phyloP scores from a whole-genome alignment of 306 rosid species.

The Begonia peltatifolia region DNA sequence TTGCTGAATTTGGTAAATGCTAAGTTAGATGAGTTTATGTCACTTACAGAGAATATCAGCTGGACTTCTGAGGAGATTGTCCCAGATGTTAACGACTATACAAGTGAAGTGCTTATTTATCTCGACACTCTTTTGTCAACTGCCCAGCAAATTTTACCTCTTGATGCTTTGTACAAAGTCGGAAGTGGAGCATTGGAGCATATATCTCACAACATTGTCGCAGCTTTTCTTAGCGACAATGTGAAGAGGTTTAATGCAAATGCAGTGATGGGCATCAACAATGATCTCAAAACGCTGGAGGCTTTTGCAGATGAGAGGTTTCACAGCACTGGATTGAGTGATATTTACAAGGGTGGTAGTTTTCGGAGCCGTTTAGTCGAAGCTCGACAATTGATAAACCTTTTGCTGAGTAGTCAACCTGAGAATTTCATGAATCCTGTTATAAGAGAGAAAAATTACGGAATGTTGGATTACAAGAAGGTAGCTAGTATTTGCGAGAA shows the following conservation, averaged over 20 bases:
- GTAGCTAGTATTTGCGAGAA: conserved; percentile 68
- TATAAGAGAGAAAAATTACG: conserved; percentile 70
- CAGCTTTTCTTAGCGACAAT: conserved; percentile 56
- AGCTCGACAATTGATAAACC: conserved; percentile 69
- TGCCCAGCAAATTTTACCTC: conserved; percentile 74
- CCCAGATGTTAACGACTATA: conserved; percentile 50
- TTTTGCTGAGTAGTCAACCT: conserved; percentile 77
- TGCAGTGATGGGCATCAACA: conserved; percentile 42
- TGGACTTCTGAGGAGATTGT: conserved; percentile 74
- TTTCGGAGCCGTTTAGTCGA: conserved; percentile 50
- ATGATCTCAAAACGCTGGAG: conserved; percentile 49
- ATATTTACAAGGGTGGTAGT: conserved; percentile 39
- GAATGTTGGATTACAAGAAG: conserved; percentile 66
- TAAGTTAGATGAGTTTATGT: conserved; percentile 65
- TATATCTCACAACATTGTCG: conserved; percentile 44
- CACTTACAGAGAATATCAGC: conserved; percentile 37
- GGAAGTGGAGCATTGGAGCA: conserved; percentile 83
- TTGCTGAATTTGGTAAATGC: conserved; percentile 42
- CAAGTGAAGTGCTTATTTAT: conserved; percentile 62
- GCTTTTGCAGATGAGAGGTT: conserved; percentile 67
- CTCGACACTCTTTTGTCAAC: conserved; percentile 77
- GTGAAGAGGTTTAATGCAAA: conserved; percentile 73
- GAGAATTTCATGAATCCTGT: conserved; percentile 99
- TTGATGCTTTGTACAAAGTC: conserved; percentile 68
- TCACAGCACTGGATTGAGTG: conserved; percentile 51